These are phyloP conservation scores for Euphorbia lathyris DNA, from an alignment of 345 rosid species.

Conservation along the genomic window DNA sequence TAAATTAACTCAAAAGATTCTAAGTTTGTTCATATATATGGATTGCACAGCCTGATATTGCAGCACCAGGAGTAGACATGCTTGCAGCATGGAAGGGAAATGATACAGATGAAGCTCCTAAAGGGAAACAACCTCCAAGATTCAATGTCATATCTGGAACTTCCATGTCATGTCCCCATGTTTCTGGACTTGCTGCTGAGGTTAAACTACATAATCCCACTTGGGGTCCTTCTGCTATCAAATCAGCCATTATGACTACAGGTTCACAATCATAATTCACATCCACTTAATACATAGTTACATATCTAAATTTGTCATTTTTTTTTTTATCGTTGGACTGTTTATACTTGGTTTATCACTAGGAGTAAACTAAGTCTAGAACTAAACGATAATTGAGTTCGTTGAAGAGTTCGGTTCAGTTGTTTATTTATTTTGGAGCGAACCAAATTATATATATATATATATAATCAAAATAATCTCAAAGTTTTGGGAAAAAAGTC, in stretches of 20 bases:
- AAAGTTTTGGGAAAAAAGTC: too few species aligned
- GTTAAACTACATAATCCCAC: conserved; percentile 58
- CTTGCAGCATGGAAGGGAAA: conserved; percentile 80
- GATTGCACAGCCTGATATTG: conserved; percentile 74
- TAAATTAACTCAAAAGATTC: too few species aligned
- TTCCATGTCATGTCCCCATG: conserved; percentile 85
- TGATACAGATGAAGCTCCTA: conserved; percentile 29
- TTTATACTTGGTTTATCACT: too few species aligned
- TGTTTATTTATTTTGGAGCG: too few species aligned
- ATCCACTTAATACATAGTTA: too few species aligned
- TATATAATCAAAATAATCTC: too few species aligned
- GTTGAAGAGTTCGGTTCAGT: too few species aligned
- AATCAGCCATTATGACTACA: conserved; percentile 85
- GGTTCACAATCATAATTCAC: conserved; percentile 42
- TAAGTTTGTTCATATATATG: not conserved
- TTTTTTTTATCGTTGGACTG: too few species aligned
- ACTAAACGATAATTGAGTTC: too few species aligned
- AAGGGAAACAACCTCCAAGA: conserved; percentile 41
- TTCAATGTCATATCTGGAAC: conserved; percentile 69
- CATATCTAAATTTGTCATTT: too few species aligned
- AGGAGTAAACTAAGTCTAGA: too few species aligned
- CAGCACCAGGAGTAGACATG: conserved; percentile 74
- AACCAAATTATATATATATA: too few species aligned
- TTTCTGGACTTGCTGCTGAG: conserved; percentile 57
- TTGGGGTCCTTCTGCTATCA: conserved; percentile 64